Evolutionary conservation across 2,329 filamentous ascomycete genomes (phyloP), one percentile per base, ranked within the genome.

Genomic region (Colletotrichum zoysiae): DNA sequence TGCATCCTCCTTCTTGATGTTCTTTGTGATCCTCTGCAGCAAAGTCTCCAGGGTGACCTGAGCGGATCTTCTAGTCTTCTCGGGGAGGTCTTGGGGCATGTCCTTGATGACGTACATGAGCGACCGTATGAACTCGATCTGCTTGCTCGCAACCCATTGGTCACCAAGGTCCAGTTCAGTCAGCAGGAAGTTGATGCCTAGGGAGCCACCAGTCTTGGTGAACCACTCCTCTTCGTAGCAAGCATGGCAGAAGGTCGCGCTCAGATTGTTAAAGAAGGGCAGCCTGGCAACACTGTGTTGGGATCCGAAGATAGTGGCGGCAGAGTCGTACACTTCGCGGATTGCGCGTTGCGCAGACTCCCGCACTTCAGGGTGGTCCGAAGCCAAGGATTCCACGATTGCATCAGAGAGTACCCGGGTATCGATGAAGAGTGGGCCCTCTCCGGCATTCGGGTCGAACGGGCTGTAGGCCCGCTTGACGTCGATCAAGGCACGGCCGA

Each of bases 141-240:
- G 95, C 76, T 94, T 93, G 16, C 91, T 89, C 26, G 90, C 87
- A 44, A 99, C 86, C 94, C 96, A 99, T 1, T 85, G 80, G 77
- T 97, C 93, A 53, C 94, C 94, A 58, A 99, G 87, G 65, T 95
- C 91, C 67, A 98, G 85, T 76, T 95, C 92, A 2, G 93, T 95
- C 42, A 95, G 91, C 70, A 99, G 84, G 68, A 97, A 91, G 77
- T 93, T 92, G 77, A 99, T 98, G 67, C 97, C 97, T 26, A 95
- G 84, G 65, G 93, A 95, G 50, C 96, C 96, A 60, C 95, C 96
- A 48, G 95, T 93, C 82, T 99, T 99, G 64, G 95, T 95, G 78
- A 97, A 99, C 96, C 97, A 99, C 77, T 99, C 96, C 80, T 99
- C 95, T 77, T 96, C 95, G 77, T 98, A 95, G 80, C 96, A 99